A percentile compares a stretch with the other conserved stretches of the same genome.
phyloP scores from a whole-genome alignment of 2,329 filamentous ascomycete genomes.

The Neonectria coccinea region DNA sequence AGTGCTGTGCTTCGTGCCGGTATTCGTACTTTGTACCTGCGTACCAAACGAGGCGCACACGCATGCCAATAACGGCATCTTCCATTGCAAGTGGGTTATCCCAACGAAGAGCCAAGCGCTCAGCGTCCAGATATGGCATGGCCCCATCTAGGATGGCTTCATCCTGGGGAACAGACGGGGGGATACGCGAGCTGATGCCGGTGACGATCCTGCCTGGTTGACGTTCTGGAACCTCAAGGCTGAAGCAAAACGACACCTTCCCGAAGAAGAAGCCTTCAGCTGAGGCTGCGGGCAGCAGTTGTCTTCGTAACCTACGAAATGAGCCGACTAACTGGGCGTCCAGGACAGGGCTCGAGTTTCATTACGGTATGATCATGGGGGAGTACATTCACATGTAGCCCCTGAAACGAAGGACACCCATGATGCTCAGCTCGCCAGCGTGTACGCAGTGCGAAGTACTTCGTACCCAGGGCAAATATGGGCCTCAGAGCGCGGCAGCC shows the following conservation, averaged over 20 bases:
- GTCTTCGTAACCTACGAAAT: conserved; percentile 19
- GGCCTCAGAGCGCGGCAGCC: conserved; percentile 25
- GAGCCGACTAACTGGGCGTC: conserved; percentile 19
- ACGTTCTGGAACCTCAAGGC: conserved; percentile 34
- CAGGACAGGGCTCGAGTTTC: conserved; percentile 27
- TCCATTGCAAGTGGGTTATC: conserved; percentile 6
- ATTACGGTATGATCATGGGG: conserved; percentile 9
- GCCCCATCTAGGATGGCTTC: conserved; percentile 28
- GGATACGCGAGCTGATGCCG: conserved; percentile 28
- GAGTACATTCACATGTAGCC: conserved; percentile 10
- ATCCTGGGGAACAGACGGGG: conserved; percentile 30
- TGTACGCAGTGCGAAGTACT: background rate
- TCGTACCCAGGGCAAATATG: background rate
- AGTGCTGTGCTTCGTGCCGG: background rate
- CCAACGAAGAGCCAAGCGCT: conserved; percentile 14
- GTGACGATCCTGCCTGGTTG: conserved; percentile 26
- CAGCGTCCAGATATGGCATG: conserved; percentile 23
- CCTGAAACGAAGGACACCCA: conserved; percentile 16
- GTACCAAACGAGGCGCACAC: background rate
- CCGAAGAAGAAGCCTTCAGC: conserved; percentile 32
- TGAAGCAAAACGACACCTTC: conserved; percentile 35
- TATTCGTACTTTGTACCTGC: conserved; percentile 3
- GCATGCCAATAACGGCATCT: conserved; percentile 7
- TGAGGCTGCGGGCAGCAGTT: conserved; percentile 24
- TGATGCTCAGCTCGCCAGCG: background rate